phyloP scores from a whole-genome alignment of 192 early-diverging fungal species.

The Podila verticillata region DNA sequence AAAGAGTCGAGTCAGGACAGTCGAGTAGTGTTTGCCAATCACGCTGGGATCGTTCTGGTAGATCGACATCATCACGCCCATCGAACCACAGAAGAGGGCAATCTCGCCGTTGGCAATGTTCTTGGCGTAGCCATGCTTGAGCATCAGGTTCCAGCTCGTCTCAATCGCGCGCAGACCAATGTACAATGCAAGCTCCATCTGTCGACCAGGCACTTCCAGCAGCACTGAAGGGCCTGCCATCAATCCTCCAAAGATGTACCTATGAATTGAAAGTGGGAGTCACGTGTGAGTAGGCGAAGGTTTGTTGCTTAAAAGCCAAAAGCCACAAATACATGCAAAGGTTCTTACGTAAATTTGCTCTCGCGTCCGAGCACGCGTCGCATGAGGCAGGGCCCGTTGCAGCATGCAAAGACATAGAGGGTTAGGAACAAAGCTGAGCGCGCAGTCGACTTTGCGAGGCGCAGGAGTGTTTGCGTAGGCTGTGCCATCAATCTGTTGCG shows the following conservation, averaged over 20 bases:
- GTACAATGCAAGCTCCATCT: conserved; percentile 1
- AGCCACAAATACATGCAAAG: too few species aligned
- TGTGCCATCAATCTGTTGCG: conserved; percentile 1
- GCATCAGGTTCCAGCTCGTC: conserved; percentile 17
- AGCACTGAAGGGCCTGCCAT: not conserved
- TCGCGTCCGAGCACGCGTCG: not conserved
- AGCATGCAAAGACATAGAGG: conserved; percentile 29
- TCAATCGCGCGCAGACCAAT: not conserved
- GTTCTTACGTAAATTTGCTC: not conserved
- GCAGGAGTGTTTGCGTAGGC: conserved; percentile 40
- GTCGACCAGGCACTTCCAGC: not conserved
- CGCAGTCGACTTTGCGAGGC: conserved; percentile 54
- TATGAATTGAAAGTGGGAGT: too few species aligned
- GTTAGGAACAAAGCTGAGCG: conserved; percentile 67
- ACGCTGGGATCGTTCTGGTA: conserved; percentile 78
- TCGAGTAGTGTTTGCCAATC: conserved; percentile 74
- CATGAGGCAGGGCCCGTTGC: not conserved
- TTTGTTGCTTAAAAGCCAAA: too few species aligned
- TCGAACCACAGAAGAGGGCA: conserved; percentile 69
- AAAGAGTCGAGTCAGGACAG: conserved; percentile 75
- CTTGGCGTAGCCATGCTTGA: conserved; percentile 60
- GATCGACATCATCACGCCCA: conserved; percentile 78
- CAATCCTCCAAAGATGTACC: not conserved
- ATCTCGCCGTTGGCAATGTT: conserved; percentile 72
- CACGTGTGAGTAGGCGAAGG: too few species aligned